A percentile compares a stretch with the other conserved stretches of the same genome.
These are phyloP conservation scores for Phytophthora aleatoria DNA, from an alignment of 352 stramenopile species.

Conservation along the genomic window DNA sequence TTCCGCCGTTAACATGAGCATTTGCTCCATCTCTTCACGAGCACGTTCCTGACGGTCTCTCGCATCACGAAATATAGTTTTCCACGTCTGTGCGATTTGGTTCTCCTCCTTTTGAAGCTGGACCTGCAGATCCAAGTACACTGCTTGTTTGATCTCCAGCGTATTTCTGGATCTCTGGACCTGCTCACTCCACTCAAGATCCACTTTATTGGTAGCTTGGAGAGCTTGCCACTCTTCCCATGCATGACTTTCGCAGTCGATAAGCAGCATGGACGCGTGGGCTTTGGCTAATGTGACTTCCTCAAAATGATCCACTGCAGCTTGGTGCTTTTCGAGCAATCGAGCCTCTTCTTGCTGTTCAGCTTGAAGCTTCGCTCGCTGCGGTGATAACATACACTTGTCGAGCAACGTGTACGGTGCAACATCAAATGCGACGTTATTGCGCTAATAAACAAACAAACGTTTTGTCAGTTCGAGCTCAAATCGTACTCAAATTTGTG, in stretches of 20 bases:
- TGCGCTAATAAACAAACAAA: slow-evolving; percentile 30
- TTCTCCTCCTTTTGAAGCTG: slow-evolving; percentile 29
- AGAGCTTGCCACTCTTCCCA: slow-evolving; percentile 35
- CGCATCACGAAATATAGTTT: slow-evolving; percentile 18
- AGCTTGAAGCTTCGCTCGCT: slow-evolving; percentile 21
- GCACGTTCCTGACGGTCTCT: slow-evolving; percentile 13
- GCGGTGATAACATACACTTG: slow-evolving; percentile 42
- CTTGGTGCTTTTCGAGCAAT: slow-evolving; percentile 20
- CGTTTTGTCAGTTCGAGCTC: neutral
- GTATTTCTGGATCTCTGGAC: slow-evolving; percentile 17
- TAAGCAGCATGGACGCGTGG: slow-evolving; percentile 40
- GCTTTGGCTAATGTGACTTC: slow-evolving; percentile 19
- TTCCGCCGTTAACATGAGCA: slow-evolving; percentile 22
- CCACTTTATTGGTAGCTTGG: slow-evolving; percentile 16
- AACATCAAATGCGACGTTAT: slow-evolving; percentile 56
- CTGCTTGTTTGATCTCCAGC: slow-evolving; percentile 23
- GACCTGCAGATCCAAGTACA: slow-evolving; percentile 24
- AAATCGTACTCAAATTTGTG: neutral
- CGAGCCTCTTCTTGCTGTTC: slow-evolving; percentile 26
- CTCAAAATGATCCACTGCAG: slow-evolving; percentile 22
- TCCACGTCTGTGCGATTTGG: slow-evolving; percentile 20
- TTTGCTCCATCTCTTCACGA: slow-evolving; percentile 26
- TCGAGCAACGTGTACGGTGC: slow-evolving; percentile 49
- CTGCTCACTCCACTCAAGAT: slow-evolving; percentile 36
- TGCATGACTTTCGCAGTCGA: slow-evolving; percentile 41